Percentiles rank a stretch among this genome's conserved stretches.
Conservation (phyloP, 306 rosid genomes). For the Castanea crenata region DNA sequence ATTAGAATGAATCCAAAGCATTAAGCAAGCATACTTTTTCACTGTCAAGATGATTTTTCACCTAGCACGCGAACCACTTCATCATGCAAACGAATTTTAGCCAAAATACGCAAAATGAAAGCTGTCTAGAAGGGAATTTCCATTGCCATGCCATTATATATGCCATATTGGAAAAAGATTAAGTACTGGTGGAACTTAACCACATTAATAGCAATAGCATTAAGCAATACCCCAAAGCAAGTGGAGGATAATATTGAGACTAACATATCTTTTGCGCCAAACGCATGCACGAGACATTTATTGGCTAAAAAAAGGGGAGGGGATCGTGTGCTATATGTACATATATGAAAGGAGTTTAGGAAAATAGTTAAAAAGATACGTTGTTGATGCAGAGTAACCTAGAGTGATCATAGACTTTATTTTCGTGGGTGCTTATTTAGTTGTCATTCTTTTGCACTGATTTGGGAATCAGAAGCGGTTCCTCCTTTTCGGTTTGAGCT, state of each 20-base stretch:
- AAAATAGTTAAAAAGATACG: background rate
- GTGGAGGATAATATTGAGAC: conserved; percentile 16
- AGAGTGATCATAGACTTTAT: background rate
- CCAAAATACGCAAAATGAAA: conserved; percentile 29
- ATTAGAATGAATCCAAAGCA: conserved; percentile 18
- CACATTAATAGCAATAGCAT: conserved; percentile 21
- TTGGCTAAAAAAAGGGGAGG: no score
- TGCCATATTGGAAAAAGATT: conserved; percentile 11
- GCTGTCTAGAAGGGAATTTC: conserved; percentile 36
- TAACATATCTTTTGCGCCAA: conserved; percentile 10
- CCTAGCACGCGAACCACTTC: conserved; percentile 17
- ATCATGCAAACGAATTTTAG: conserved; percentile 22
- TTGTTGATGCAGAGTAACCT: conserved; percentile 15
- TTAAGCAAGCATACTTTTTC: conserved; percentile 7
- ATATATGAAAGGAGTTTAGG: background rate
- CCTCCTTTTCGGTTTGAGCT: background rate
- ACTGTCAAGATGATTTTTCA: conserved; percentile 26
- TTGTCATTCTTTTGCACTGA: background rate
- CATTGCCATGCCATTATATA: background rate
- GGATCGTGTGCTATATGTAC: no score
- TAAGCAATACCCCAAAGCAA: background rate
- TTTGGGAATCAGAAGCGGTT: background rate
- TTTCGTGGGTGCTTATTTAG: background rate
- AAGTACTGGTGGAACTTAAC: background rate
- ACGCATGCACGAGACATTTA: conserved; percentile 23